Conservation (phyloP, 306 rosid species). For the Gillenia trifoliata region DNA sequence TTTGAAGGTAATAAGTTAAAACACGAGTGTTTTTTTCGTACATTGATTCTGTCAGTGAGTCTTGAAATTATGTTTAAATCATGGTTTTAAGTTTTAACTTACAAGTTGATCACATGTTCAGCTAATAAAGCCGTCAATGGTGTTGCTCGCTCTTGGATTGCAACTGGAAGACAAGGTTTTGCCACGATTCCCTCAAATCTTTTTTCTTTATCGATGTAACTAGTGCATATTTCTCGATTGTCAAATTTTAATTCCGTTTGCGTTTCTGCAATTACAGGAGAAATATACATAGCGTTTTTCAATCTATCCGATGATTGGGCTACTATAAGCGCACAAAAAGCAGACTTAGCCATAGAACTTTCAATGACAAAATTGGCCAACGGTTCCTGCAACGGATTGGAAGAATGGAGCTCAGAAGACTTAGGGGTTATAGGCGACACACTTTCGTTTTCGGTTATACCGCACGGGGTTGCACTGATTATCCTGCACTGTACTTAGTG, state of each 20-base stretch:
- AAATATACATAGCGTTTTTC: slow-evolving; percentile 66
- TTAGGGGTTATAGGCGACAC: slow-evolving; percentile 24
- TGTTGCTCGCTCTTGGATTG: slow-evolving; percentile 81
- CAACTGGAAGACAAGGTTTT: slow-evolving; percentile 65
- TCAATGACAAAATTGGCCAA: slow-evolving; percentile 23
- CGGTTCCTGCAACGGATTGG: slow-evolving; percentile 40
- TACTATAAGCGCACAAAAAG: slow-evolving; percentile 33
- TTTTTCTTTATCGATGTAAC: not conserved
- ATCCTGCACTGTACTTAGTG: slow-evolving; percentile 33
- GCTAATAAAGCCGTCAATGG: slow-evolving; percentile 24
- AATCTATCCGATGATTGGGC: slow-evolving; percentile 43
- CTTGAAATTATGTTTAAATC: not conserved
- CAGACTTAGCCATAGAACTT: slow-evolving; percentile 45
- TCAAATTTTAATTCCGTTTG: not conserved
- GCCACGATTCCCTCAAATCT: not conserved
- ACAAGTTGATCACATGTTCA: slow-evolving; percentile 35
- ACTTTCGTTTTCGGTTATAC: slow-evolving; percentile 37
- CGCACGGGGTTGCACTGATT: slow-evolving; percentile 62
- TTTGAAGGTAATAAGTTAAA: slow-evolving; percentile 41
- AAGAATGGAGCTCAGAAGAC: slow-evolving; percentile 61
- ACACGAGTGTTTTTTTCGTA: not conserved
- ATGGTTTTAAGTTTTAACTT: slow-evolving; percentile 2
- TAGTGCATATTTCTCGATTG: not conserved
- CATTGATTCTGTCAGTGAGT: not conserved
- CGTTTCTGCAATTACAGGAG: slow-evolving; percentile 34